A percentile compares a stretch with the other conserved stretches of the same genome.
Evolutionary conservation across 257 asterid species (phyloP).

Genomic region (Fraxinus americana): DNA sequence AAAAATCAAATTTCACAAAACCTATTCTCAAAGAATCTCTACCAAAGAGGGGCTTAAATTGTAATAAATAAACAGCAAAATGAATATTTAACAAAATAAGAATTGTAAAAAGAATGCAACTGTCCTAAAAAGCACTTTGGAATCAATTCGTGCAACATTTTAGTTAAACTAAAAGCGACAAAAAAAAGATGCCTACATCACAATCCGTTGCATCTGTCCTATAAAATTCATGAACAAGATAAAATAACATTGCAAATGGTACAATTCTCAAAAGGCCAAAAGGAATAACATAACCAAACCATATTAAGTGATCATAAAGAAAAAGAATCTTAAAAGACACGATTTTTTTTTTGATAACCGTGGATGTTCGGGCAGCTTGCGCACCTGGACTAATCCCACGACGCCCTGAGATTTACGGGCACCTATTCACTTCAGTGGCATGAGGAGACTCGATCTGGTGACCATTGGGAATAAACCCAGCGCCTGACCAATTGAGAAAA

Average conservation of each 20-base stretch:
- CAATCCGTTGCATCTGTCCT: neutral
- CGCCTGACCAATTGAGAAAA: neutral
- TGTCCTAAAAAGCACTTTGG: neutral
- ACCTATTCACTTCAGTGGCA: no score
- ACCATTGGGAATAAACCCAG: no score
- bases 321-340: constrained; percentile 10
- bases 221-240: neutral
- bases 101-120: constrained; percentile 7
- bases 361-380: no score
- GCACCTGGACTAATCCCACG: neutral
- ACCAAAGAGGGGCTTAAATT: neutral
- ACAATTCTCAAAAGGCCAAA: constrained; percentile 9
- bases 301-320: constrained; percentile 4
- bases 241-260: constrained; percentile 6
- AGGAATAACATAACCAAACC: neutral
- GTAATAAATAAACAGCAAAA: no score
- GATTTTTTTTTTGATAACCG: no score
- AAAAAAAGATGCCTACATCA: neutral
- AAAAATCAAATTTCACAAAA: neutral
- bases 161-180: constrained; percentile 7
- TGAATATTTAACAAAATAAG: no score
- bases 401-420: no score
- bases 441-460: no score
- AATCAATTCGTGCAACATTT: constrained; percentile 13
- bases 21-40: neutral